Conservation (phyloP, 2,329 filamentous ascomycete genomes). For the Stagonosporopsis rhizophila region DNA sequence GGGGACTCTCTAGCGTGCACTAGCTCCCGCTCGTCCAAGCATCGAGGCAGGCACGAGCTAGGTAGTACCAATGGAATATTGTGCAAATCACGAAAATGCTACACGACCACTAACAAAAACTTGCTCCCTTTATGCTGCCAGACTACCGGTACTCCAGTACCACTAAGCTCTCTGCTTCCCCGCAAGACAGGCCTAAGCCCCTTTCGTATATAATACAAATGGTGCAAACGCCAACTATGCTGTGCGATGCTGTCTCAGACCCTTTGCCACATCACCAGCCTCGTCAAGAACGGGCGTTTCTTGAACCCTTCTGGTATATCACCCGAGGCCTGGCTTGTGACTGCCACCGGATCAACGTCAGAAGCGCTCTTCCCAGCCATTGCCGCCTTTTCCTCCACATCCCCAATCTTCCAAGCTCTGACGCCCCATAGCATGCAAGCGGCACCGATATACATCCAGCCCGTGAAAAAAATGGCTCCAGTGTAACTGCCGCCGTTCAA, state of each 20-base stretch:
- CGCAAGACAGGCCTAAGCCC: no score
- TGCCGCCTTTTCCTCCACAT: slow-evolving; percentile 54
- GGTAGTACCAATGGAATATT: neutral
- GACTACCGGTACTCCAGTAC: no score
- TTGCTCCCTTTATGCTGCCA: no score
- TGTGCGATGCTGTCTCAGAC: slow-evolving; percentile 24
- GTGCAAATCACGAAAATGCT: neutral
- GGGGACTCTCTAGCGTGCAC: slow-evolving; percentile 15
- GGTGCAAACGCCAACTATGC: no score
- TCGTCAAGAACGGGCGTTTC: slow-evolving; percentile 37
- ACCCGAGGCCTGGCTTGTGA: neutral
- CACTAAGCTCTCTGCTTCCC: no score
- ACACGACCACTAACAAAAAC: no score
- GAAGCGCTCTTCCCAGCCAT: slow-evolving; percentile 35
- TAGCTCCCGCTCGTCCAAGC: slow-evolving; percentile 16
- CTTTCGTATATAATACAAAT: no score
- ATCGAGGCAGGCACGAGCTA: slow-evolving; percentile 4
- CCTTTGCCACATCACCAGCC: slow-evolving; percentile 40
- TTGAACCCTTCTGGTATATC: slow-evolving; percentile 17
- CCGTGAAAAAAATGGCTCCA: slow-evolving; percentile 66
- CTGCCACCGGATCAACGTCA: slow-evolving; percentile 32
- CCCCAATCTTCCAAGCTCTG: slow-evolving; percentile 66
- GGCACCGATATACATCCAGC: slow-evolving; percentile 67
- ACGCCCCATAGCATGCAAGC: slow-evolving; percentile 62
- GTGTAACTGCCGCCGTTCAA: slow-evolving; percentile 60